Evolutionary conservation across 768 basidiomycete genomes (phyloP).

Genomic region (Lentinus brumalis): DNA sequence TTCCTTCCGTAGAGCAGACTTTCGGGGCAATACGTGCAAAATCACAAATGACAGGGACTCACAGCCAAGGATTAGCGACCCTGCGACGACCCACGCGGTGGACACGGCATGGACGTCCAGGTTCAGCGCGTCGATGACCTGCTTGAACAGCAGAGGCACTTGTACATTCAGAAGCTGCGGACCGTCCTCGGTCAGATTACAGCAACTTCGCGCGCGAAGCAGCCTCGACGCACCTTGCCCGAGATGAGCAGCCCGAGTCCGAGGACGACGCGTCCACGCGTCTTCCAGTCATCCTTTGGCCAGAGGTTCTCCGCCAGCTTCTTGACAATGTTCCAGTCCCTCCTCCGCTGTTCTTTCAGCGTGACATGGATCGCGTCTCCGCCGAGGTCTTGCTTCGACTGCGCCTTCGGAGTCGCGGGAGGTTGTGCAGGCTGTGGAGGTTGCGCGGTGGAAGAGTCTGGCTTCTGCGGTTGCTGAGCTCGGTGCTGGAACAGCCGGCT

Average conservation of each 20-base stretch:
- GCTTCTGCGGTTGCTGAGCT: slow-evolving; percentile 6
- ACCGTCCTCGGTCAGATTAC: not conserved
- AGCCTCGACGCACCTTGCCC: slow-evolving; percentile 68
- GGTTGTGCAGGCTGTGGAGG: not conserved
- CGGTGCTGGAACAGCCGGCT: slow-evolving; percentile 5
- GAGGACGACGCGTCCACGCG: slow-evolving; percentile 77
- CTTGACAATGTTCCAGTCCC: slow-evolving; percentile 87
- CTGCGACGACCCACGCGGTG: slow-evolving; percentile 90
- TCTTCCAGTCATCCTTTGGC: slow-evolving; percentile 85
- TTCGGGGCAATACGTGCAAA: not conserved
- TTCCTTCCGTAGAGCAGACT: too few relatives aligned
- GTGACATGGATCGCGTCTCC: slow-evolving; percentile 18
- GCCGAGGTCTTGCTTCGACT: slow-evolving; percentile 13
- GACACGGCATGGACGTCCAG: slow-evolving; percentile 70
- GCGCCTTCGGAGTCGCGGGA: not conserved
- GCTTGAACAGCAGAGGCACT: slow-evolving; percentile 96
- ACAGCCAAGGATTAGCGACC: slow-evolving; percentile 92
- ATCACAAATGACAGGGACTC: slow-evolving; percentile 35
- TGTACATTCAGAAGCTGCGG: slow-evolving; percentile 85
- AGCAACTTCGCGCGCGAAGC: too few relatives aligned
- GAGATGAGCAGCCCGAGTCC: slow-evolving; percentile 79
- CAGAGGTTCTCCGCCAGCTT: slow-evolving; percentile 87
- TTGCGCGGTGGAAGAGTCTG: not conserved
- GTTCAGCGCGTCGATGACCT: slow-evolving; percentile 87
- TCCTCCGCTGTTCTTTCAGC: slow-evolving; percentile 55